Percentiles rank a stretch among this genome's conserved stretches.
Conservation (phyloP, 2,329 filamentous ascomycete species). For the Ophiocordyceps camponoti-leonardi region DNA sequence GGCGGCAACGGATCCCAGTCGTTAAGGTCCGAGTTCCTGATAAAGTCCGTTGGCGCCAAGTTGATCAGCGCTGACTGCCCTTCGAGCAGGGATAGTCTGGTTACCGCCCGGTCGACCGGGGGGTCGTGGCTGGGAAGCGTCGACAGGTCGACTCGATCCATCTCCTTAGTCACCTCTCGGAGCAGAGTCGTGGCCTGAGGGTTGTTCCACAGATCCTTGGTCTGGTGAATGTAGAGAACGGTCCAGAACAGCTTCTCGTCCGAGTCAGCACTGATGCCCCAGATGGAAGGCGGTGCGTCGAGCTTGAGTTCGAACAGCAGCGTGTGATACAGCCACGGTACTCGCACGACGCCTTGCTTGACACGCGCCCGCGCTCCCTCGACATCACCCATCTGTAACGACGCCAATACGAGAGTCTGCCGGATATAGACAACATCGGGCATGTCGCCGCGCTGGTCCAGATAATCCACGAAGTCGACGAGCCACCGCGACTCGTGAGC, state of each 20-base stretch:
- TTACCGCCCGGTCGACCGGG: constrained; percentile 31
- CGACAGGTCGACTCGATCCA: constrained; percentile 23
- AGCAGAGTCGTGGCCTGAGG: constrained; percentile 53
- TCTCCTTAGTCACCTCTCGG: constrained; percentile 46
- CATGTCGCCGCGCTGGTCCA: constrained; percentile 17
- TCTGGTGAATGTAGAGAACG: constrained; percentile 57
- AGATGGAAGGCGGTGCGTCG: constrained; percentile 62
- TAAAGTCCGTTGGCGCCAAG: constrained; percentile 47
- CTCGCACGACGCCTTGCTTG: constrained; percentile 46
- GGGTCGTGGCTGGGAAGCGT: constrained; percentile 21
- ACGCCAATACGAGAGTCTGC: constrained; percentile 62
- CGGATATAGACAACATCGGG: constrained; percentile 46
- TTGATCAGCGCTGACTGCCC: constrained; percentile 56
- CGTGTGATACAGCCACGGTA: constrained; percentile 72
- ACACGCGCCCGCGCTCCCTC: constrained; percentile 49
- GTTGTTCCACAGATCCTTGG: constrained; percentile 77
- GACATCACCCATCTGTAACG: constrained; percentile 51
- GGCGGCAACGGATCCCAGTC: constrained; percentile 76
- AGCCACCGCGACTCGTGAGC: constrained; percentile 63
- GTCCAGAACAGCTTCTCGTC: constrained; percentile 49
- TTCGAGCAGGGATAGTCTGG: constrained; percentile 63
- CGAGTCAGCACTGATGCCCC: constrained; percentile 55
- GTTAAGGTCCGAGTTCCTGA: constrained; percentile 47
- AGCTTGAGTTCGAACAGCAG: constrained; percentile 70
- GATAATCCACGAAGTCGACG: constrained; percentile 43